Percentiles rank a stretch among this genome's conserved stretches.
phyloP scores from a whole-genome alignment of 1,139 yeast genomes.

The Saccharomyces hybrid region DNA sequence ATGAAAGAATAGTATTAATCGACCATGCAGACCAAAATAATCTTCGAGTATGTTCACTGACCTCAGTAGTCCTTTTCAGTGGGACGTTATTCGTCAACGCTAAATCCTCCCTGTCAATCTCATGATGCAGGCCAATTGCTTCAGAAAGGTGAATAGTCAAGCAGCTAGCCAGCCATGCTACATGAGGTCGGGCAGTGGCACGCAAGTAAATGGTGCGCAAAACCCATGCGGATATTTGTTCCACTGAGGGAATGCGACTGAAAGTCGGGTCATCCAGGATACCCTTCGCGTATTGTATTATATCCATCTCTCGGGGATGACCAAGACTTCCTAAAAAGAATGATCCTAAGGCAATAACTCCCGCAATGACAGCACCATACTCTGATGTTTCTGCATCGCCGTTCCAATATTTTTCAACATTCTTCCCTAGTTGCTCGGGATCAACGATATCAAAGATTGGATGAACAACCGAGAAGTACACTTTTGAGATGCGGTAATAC shows the following conservation, averaged over 20 bases:
- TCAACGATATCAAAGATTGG: constrained; percentile 8
- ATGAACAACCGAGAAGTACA: constrained; percentile 7
- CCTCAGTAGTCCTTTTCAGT: neutral
- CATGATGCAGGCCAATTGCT: constrained; percentile 9
- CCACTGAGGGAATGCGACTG: constrained; percentile 7
- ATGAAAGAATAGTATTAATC: constrained; percentile 7
- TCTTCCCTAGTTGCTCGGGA: neutral
- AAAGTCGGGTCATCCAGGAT: constrained; percentile 10
- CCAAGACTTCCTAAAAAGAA: constrained; percentile 8
- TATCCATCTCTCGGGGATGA: constrained; percentile 10
- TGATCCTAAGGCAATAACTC: constrained; percentile 10
- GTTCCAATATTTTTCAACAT: constrained; percentile 3
- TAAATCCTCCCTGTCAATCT: constrained; percentile 6
- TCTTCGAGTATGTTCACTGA: constrained; percentile 6
- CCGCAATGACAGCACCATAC: constrained; percentile 9
- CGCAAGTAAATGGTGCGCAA: constrained; percentile 9
- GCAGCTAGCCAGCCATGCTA: constrained; percentile 12
- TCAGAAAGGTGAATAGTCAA: constrained; percentile 9
- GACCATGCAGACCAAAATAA: constrained; percentile 12
- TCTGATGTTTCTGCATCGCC: constrained; percentile 1
- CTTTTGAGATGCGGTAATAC: constrained; percentile 2
- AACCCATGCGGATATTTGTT: constrained; percentile 10
- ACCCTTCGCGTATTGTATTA: constrained; percentile 8
- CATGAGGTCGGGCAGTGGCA: constrained; percentile 9
- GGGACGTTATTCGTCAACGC: neutral